A percentile compares a stretch with the other conserved stretches of the same genome.
Evolutionary conservation across 2,329 filamentous ascomycete genomes (phyloP).

Genomic region (Diaporthe capsici): DNA sequence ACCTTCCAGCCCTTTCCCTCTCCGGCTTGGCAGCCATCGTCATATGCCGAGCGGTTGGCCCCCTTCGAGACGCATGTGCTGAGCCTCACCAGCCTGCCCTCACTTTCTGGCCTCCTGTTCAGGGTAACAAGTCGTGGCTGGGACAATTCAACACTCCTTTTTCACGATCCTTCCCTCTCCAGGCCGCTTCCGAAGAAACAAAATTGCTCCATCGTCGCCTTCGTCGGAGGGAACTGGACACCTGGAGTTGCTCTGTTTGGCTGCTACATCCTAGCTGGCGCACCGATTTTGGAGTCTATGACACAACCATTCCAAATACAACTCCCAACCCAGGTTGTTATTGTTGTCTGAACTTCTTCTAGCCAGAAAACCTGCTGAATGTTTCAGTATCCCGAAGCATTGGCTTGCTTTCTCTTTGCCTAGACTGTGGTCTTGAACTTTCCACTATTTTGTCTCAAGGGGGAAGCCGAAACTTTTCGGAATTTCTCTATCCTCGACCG

Average conservation of each 20-base stretch:
- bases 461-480: slow-evolving; percentile 26
- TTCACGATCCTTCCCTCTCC: neutral
- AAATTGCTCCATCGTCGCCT: neutral
- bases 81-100: slow-evolving; percentile 12
- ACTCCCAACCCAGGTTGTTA: neutral
- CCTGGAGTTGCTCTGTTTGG: slow-evolving; percentile 2
- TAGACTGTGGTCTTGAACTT: neutral
- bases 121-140: neutral
- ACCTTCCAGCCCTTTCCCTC: slow-evolving; percentile 21
- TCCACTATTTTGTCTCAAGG: neutral
- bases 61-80: slow-evolving; percentile 14
- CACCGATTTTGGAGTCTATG: slow-evolving; percentile 36
- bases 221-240: neutral
- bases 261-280: slow-evolving; percentile 35
- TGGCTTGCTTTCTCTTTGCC: neutral
- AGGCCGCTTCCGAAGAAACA: neutral
- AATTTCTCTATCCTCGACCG: neutral
- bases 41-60: slow-evolving; percentile 20
- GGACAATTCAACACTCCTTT: neutral
- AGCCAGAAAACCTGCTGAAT: neutral
- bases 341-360: neutral
- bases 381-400: neutral
- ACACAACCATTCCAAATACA: slow-evolving; percentile 36
- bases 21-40: slow-evolving; percentile 16
- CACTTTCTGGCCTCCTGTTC: neutral